A percentile compares a stretch with the other conserved stretches of the same genome.
These are phyloP conservation scores for Prosopis cineraria DNA, from an alignment of 306 rosid species.

Conservation along the genomic window DNA sequence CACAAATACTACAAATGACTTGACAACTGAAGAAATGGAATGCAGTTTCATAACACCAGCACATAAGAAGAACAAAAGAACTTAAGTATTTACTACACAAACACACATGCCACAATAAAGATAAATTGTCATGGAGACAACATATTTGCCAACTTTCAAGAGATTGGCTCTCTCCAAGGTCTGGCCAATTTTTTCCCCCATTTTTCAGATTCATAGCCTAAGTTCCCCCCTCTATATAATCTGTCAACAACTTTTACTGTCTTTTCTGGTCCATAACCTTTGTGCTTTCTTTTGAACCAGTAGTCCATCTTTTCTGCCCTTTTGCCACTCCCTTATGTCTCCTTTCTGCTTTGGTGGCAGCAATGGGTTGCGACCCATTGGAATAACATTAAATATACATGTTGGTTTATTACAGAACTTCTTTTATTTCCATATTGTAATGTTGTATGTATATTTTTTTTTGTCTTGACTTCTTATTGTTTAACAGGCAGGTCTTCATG, in stretches of 20 bases:
- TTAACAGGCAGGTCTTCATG: conserved; percentile 41
- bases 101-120: no score
- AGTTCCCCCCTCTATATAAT: no score
- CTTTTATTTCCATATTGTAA: conserved; percentile 4
- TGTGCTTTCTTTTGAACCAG: not conserved
- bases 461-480: conserved; percentile 21
- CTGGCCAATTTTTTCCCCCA: no score
- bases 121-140: no score
- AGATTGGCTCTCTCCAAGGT: no score
- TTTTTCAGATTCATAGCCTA: no score
- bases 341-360: not conserved
- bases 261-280: not conserved
- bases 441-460: conserved; percentile 18
- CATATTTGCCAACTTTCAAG: no score
- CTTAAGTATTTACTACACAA: no score
- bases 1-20: not conserved
- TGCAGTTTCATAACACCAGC: no score
- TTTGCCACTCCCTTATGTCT: not conserved
- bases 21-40: not conserved
- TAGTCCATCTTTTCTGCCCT: not conserved
- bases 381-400: not conserved
- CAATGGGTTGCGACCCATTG: not conserved
- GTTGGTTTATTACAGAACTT: conserved; percentile 16
- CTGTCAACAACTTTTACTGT: no score
- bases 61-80: not conserved